Conservation (phyloP, 495 filamentous ascomycete genomes). For the Podospora pseudoanserina region DNA sequence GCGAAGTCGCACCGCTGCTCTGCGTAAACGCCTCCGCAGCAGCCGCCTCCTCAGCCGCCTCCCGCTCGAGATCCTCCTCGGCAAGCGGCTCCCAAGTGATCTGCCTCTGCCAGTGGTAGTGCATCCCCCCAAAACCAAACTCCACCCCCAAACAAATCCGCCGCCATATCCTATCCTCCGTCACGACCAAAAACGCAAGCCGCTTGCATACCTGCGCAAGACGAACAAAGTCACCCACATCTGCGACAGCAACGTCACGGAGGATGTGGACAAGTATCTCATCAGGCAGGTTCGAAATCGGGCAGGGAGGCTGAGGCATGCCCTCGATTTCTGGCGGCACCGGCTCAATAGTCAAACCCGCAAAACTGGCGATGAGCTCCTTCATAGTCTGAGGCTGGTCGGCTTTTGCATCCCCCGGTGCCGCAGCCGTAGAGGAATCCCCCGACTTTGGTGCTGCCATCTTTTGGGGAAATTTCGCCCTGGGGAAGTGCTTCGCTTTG, state of each 20-base stretch:
- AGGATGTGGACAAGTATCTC: conserved; percentile 68
- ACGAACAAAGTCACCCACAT: conserved; percentile 75
- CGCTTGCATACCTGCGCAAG: conserved; percentile 80
- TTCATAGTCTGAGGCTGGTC: conserved; percentile 45
- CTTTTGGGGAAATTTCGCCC: conserved; percentile 37
- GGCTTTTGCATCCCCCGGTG: background rate
- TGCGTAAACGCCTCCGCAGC: conserved; percentile 12
- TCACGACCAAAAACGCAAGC: conserved; percentile 76
- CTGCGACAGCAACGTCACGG: conserved; percentile 64
- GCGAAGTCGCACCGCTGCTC: background rate
- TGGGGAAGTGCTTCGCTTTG: conserved; percentile 83
- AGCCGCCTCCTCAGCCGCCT: conserved; percentile 13
- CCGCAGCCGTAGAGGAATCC: background rate
- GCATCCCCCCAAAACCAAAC: conserved; percentile 80
- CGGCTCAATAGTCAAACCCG: conserved; percentile 57
- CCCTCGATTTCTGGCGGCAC: conserved; percentile 56
- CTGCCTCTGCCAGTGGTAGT: conserved; percentile 68
- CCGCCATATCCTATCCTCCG: conserved; percentile 88
- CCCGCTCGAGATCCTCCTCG: conserved; percentile 33
- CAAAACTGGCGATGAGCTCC: conserved; percentile 74
- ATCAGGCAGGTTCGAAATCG: conserved; percentile 70
- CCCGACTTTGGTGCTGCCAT: conserved; percentile 29
- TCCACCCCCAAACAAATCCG: conserved; percentile 64
- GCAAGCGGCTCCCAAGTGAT: conserved; percentile 58
- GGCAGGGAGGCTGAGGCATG: conserved; percentile 67